Evolutionary conservation across 2,329 filamentous ascomycete genomes (phyloP).

Genomic region (Hypoxylon sp.): DNA sequence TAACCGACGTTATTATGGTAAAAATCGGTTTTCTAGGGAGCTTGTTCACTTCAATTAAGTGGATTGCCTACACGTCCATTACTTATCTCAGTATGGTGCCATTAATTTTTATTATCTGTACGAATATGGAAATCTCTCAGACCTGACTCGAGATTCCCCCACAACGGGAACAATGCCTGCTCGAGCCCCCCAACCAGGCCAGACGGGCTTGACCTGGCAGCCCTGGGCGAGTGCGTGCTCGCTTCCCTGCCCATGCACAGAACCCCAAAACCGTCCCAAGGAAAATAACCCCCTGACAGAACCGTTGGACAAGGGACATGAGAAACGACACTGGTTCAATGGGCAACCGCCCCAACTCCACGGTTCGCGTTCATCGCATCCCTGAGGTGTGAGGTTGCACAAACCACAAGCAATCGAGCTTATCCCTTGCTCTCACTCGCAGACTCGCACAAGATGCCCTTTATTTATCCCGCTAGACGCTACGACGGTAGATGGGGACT

Average conservation of each 20-base stretch:
- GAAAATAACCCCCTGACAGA: slow-evolving; percentile 23
- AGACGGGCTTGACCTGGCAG: slow-evolving; percentile 26
- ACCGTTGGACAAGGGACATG: slow-evolving; percentile 33
- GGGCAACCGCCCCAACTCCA: slow-evolving; percentile 40
- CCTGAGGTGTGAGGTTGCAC: slow-evolving; percentile 42
- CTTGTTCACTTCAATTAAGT: slow-evolving; percentile 16
- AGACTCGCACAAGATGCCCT: slow-evolving; percentile 43
- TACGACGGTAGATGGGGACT: slow-evolving; percentile 39
- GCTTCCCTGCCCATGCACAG: slow-evolving; percentile 40
- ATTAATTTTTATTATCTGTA: slow-evolving; percentile 14
- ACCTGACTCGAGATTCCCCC: slow-evolving; percentile 36
- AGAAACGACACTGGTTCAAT: slow-evolving; percentile 29
- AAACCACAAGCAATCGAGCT: slow-evolving; percentile 43
- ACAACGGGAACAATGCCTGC: slow-evolving; percentile 40
- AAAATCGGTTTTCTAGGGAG: slow-evolving; percentile 11
- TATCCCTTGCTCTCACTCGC: slow-evolving; percentile 43
- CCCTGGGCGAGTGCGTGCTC: slow-evolving; percentile 40
- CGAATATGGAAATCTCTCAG: slow-evolving; percentile 13
- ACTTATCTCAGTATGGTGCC: neutral
- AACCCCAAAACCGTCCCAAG: slow-evolving; percentile 37
- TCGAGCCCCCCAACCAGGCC: slow-evolving; percentile 37
- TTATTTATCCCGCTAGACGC: slow-evolving; percentile 37
- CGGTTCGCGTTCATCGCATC: slow-evolving; percentile 42
- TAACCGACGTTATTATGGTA: slow-evolving; percentile 18
- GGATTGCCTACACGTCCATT: slow-evolving; percentile 10